Conservation (phyloP, 306 rosid species). For the Hippophae rhamnoides region DNA sequence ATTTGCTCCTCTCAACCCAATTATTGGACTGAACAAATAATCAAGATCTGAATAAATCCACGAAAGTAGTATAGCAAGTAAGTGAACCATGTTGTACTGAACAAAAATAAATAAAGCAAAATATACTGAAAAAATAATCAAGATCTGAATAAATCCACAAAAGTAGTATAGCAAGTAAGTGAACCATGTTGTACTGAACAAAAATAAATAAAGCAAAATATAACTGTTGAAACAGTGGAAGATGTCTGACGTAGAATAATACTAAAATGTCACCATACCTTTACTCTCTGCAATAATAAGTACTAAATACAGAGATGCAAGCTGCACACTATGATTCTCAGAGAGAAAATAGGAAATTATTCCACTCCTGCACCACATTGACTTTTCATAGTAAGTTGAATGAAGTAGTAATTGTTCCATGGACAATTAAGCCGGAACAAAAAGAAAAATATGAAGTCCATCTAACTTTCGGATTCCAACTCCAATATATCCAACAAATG, state of each 20-base stretch:
- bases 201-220: not conserved
- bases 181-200: not conserved
- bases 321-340: constrained; percentile 39
- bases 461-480: not conserved
- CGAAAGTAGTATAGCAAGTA: constrained; percentile 13
- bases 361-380: constrained; percentile 47
- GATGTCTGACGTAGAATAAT: not conserved
- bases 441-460: constrained; percentile 13
- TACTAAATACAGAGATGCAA: constrained; percentile 50
- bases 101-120: not conserved
- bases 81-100: not conserved
- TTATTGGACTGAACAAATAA: constrained; percentile 28
- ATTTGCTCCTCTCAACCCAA: constrained; percentile 27
- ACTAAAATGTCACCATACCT: constrained; percentile 33
- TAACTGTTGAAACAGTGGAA: not conserved
- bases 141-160: constrained; percentile 47
- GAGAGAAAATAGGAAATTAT: constrained; percentile 40
- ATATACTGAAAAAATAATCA: constrained; percentile 27
- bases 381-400: constrained; percentile 8
- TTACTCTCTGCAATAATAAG: constrained; percentile 49
- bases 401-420: not conserved
- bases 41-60: constrained; percentile 55
- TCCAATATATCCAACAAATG: no score
- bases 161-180: constrained; percentile 8
- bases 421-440: not conserved